Base-by-base conservation (phyloP, 371 early-diverging fungal species). In the Lichtheimia ornata region DNA sequence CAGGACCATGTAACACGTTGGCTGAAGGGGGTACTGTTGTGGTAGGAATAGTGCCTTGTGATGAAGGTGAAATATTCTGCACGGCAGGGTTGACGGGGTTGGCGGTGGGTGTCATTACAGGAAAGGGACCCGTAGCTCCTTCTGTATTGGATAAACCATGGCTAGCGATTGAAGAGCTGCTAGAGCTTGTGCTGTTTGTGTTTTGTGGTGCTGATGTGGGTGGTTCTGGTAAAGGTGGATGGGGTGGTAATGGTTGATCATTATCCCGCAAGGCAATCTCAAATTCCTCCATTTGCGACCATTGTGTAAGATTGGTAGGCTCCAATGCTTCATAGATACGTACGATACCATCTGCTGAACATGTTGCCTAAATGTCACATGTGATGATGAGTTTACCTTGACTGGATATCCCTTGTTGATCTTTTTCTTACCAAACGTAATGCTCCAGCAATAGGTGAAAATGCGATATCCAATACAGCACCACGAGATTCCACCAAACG, bases 271-370 rank as follows among this genome's bases (percentile, higher is more conserved):
- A 57, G 0, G 70, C 58, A 25, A 80, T 73, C 30, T 84, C 82
- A 28, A 93, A 85, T 42, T 87, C 85, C 27, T 84, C 92, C 79
- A 88, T 87, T 62, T 91, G 82, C 5, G 91, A 85, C 96, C 96
- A 97, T 59, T 88, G 84, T 9, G 83, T 71, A 22, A 95, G 67
- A 54, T 91, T 92, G 11, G 90, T 84, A 1, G 90, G 87, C 56
- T 96, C 95, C 64, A 89, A 73, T 1, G 95, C 93, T 73, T 97
- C 94, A 67, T 96, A 97, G 56, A 97, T 90, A 58, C 94, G 82
- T 35, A 96, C 85, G 43, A 83, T 79, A 18, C 97, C 96, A 76
- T 97, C 96, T 0, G 95, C 86, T 14, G 93, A 88, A 47, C 83
- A 84, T 1, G 93, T 83, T 1, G 97, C 97, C 88, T 91, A 65